These are phyloP conservation scores for Aspergillus costaricaensis DNA, from an alignment of 2,329 filamentous ascomycete species.

Conservation along the genomic window DNA sequence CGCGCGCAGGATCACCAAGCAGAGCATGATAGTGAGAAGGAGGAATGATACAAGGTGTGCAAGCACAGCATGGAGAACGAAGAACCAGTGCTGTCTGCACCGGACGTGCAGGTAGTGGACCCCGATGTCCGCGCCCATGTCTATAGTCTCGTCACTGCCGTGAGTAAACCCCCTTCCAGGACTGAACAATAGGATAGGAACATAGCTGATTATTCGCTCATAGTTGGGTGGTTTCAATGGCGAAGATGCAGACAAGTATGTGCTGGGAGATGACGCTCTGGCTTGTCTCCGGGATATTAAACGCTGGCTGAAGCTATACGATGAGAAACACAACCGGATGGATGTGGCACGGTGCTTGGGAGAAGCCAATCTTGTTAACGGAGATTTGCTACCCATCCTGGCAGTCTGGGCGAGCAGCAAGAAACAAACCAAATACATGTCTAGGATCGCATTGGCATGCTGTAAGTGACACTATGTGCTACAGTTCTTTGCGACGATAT, in stretches of 20 bases:
- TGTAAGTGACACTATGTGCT: conserved; percentile 43
- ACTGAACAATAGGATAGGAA: not conserved
- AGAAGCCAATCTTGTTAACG: conserved; percentile 87
- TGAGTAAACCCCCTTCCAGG: conserved; percentile 51
- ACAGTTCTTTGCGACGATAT: conserved; percentile 14
- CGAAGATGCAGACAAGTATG: conserved; percentile 78
- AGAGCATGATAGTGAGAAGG: not conserved
- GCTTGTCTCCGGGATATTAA: conserved; percentile 91
- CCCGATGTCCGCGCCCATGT: conserved; percentile 92
- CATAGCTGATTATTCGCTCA: not conserved
- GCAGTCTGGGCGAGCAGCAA: conserved; percentile 75
- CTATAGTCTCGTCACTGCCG: conserved; percentile 89
- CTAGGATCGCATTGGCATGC: conserved; percentile 79
- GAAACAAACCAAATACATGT: conserved; percentile 71
- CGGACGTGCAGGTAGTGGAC: conserved; percentile 67
- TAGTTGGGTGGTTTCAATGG: conserved; percentile 82
- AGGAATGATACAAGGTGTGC: not conserved
- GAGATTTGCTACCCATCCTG: conserved; percentile 87
- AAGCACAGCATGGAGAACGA: conserved; percentile 37
- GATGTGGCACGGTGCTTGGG: conserved; percentile 92
- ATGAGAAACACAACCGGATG: conserved; percentile 89
- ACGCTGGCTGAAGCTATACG: conserved; percentile 92
- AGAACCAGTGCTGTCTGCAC: conserved; percentile 42
- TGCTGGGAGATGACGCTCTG: conserved; percentile 88
- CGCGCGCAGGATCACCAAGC: not conserved